A percentile compares a stretch with the other conserved stretches of the same genome.
These are phyloP conservation scores for Amanita exitialis DNA, from an alignment of 768 basidiomycete genomes.

Conservation along the genomic window DNA sequence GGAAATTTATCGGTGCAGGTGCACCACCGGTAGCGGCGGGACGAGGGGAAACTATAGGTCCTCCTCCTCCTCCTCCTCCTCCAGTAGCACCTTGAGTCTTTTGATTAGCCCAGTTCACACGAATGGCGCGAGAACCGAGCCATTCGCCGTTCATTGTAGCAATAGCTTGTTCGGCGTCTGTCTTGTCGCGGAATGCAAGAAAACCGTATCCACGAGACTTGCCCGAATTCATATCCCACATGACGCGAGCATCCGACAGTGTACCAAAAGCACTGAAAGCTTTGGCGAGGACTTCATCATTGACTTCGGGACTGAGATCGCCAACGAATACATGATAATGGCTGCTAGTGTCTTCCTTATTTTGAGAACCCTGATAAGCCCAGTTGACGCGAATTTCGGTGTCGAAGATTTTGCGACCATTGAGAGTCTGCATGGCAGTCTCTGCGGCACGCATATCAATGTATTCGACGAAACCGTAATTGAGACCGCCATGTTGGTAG, in stretches of 20 bases:
- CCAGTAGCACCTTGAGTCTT: conserved; percentile 74
- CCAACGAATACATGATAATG: conserved; percentile 99
- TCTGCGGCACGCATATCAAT: conserved; percentile 98
- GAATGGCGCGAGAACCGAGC: conserved; percentile 95
- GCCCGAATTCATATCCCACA: conserved; percentile 99
- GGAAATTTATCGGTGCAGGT: conserved; percentile 87
- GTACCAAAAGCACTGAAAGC: conserved; percentile 97
- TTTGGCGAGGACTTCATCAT: conserved; percentile 92
- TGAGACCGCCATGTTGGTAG: conserved; percentile 98
- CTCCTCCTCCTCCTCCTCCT: background rate
- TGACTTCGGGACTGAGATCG: conserved; percentile 98
- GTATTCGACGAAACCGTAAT: conserved; percentile 99
- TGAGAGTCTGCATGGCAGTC: conserved; percentile 96
- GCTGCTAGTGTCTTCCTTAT: conserved; percentile 96
- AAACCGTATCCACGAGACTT: conserved; percentile 98
- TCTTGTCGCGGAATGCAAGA: conserved; percentile 97
- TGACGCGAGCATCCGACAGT: conserved; percentile 94
- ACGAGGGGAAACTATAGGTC: conserved; percentile 26
- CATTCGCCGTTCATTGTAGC: conserved; percentile 99
- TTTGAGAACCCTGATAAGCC: conserved; percentile 98
- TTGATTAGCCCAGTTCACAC: conserved; percentile 99
- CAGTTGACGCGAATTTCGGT: conserved; percentile 99
- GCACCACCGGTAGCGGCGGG: conserved; percentile 45
- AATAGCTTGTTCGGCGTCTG: conserved; percentile 98
- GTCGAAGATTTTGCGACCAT: conserved; percentile 99